phyloP scores from a whole-genome alignment of 305 asterid genomes.

The Stenogyne calaminthoides region DNA sequence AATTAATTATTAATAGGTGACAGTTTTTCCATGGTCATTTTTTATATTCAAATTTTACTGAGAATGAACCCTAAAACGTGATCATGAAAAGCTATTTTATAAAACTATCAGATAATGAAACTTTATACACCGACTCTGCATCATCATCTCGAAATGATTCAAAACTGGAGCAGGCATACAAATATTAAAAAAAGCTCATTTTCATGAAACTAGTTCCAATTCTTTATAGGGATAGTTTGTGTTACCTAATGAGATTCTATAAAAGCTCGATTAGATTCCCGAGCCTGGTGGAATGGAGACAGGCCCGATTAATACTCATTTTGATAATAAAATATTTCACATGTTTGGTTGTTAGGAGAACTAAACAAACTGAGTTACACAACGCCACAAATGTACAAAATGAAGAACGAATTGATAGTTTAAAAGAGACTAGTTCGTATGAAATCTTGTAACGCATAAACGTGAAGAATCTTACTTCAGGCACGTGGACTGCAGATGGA shows the following conservation, averaged over 20 bases:
- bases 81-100: not conserved
- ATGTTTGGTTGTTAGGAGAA: not conserved
- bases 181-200: not conserved
- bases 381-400: not conserved
- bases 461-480: not conserved
- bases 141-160: conserved; percentile 2
- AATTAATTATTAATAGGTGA: not conserved
- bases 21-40: not conserved
- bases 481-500: not conserved
- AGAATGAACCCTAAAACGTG: not conserved
- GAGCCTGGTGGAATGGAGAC: not conserved
- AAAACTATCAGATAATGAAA: not conserved
- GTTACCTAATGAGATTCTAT: not conserved
- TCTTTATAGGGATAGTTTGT: not conserved
- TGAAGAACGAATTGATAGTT: not conserved
- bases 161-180: not conserved
- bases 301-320: not conserved
- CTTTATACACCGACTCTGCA: not conserved
- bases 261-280: not conserved
- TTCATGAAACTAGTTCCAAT: not conserved
- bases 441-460: not conserved
- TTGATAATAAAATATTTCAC: not conserved
- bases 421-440: not conserved
- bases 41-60: not conserved
- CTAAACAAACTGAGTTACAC: not conserved